These are phyloP conservation scores for Salvia splendens DNA, from an alignment of 257 asterid species.

Conservation along the genomic window DNA sequence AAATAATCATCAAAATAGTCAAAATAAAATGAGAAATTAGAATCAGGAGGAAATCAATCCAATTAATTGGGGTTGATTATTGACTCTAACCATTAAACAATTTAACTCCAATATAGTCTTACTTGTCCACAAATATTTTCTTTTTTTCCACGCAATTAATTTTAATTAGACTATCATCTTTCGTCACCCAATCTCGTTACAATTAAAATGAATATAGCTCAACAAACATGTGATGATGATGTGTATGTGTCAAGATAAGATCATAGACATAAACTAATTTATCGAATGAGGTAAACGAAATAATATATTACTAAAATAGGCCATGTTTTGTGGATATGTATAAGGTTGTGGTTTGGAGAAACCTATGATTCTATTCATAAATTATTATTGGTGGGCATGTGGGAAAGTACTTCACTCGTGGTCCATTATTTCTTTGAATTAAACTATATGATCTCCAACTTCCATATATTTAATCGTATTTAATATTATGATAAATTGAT, in stretches of 20 bases:
- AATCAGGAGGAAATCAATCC: background rate
- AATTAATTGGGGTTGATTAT: background rate
- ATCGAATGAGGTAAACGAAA: slow-evolving; percentile 5
- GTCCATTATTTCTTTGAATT: slow-evolving; percentile 25
- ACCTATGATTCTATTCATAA: slow-evolving; percentile 27
- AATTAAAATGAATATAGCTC: background rate
- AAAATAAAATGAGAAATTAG: background rate
- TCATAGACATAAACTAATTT: slow-evolving; percentile 9
- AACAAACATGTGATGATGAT: slow-evolving; percentile 16
- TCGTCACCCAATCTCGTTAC: background rate
- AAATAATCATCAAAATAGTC: background rate
- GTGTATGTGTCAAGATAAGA: slow-evolving; percentile 30
- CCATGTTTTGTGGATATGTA: slow-evolving; percentile 27
- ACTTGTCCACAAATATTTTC: background rate
- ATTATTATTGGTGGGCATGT: slow-evolving; percentile 22
- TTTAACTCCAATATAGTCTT: background rate
- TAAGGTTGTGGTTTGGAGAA: slow-evolving; percentile 16
- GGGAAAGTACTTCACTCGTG: slow-evolving; percentile 23
- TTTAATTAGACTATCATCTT: too few species aligned
- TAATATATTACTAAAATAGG: background rate
- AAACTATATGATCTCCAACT: background rate
- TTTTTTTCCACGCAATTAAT: too few species aligned
- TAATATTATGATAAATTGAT: background rate
- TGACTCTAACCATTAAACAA: background rate
- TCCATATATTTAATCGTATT: background rate